Evolutionary conservation across 192 early-diverging fungal genomes (phyloP), one percentile per base, ranked within the genome.

Genomic region (Haplosporangium gracile): DNA sequence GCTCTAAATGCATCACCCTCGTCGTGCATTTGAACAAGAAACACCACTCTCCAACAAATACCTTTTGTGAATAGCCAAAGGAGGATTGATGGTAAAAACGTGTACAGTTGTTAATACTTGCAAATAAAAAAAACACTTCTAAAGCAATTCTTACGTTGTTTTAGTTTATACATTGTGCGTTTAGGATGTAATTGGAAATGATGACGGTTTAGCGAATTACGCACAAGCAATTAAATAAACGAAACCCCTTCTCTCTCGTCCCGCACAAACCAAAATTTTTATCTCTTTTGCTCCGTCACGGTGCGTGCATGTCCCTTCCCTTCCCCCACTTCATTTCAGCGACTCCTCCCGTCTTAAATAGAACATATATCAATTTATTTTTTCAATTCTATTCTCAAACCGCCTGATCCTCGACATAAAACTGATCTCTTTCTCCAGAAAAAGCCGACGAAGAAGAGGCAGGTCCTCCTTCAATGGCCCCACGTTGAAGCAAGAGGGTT

Each of bases 1-100:
- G 85, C 84, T 92, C 73, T 92, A 93, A 92, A 89, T 81, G 77
- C 38, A 65, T 43, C 42, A 20, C 20, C 49, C 36, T 2, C 36
- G 18, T 65, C 10, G 10, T 65, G 36, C 45, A 73, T 49, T 73
- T 70, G n/a, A 26, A 65, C 60, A 32, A 29, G 1, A 24, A 32
- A 26, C 22, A 65, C 1, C 60, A 65, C n/a, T 26, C 7, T 29
- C 29, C 24, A 8, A 15, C 29, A 29, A 65, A 26, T 0, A 32
- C 60, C 26, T 65, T 32, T 29, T 29, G 26, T 1, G 60, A 32
- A 13, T 15, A 24, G 11, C 43, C 11, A 45, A 13, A 45, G 43
- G 43, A 45, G 43, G 60, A 65, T 32, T 65, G 60, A 65, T 22
- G 26, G 60, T 15, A 1, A 11, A 32, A 15, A 26, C 8, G 9